Base-by-base conservation (phyloP, 176 grass and related monocot species). In the Saccharum spontaneum region DNA sequence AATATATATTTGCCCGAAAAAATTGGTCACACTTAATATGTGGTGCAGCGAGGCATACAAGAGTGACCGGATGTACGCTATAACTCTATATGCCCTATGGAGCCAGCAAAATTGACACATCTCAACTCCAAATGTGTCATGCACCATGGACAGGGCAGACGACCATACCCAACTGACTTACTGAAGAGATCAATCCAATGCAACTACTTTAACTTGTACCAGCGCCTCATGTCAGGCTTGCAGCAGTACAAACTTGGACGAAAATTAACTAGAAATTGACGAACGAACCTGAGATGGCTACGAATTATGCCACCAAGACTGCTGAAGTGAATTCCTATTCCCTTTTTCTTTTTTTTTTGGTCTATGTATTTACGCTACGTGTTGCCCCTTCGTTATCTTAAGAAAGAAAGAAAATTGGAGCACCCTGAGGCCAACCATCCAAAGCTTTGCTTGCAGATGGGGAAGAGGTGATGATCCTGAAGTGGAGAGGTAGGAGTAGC, bases 101-200 rank as follows among this genome's bases (percentile, higher is more conserved):
- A 60, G 66, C 84, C 84, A 39, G 49, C 50, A 78, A 86, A 83
- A 83, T 44, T 28, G 77, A 67, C 79, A 68, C 73, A 39, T 73
- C n/a, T 73, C 74, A 31, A 73, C 38, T 83, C 30, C 79, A 78
- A 67, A 90, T 31, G 57, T 78, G 84, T 46, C 73, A 66, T 55
- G 40, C 33, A 72, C 78, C 63, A 49, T 52, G 4, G 64, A 68
- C 43, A 66, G 80, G 52, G 52, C 52, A 52, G 54, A 63, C n/a
- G 40, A 79, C 26, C 5, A 7, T 55, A 18, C 13, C 23, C 57
- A 39, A 66, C 23, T 9, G 12, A 74, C 44, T 63, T 16, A 78
- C 5, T 67, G 34, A 73, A 76, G 60, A 38, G 81, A 88, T 23
- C 41, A 80, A 78, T 49, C 75, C 73, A 75, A 54, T 55, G 73